phyloP scores from a whole-genome alignment of 1,139 yeast species.

The Blastobotrys proliferans region DNA sequence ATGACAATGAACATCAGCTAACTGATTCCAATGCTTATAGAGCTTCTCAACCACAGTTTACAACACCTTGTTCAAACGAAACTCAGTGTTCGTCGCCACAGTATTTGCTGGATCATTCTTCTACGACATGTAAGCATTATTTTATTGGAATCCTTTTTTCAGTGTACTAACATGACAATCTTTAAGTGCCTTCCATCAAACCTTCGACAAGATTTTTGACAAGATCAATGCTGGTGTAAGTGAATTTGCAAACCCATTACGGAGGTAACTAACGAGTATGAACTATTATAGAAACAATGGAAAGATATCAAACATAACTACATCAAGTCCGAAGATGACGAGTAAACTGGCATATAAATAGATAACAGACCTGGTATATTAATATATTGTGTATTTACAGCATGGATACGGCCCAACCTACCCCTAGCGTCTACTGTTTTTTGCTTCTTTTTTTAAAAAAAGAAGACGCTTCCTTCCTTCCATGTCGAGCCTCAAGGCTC shows the following conservation, averaged over 20 bases:
- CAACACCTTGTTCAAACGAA: conserved; percentile 84
- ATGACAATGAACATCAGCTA: not conserved
- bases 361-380: no score
- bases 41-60: conserved; percentile 52
- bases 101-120: conserved; percentile 83
- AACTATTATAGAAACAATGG: conserved; percentile 78
- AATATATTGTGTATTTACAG: no score
- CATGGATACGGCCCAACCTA: no score
- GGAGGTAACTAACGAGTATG: conserved; percentile 13
- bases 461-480: no score
- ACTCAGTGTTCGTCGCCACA: conserved; percentile 84
- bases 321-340: conserved; percentile 35
- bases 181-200: conserved; percentile 60
- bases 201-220: conserved; percentile 79
- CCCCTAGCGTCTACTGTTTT: no score
- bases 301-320: conserved; percentile 75
- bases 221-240: conserved; percentile 74
- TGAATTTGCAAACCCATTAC: conserved; percentile 5
- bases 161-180: not conserved
- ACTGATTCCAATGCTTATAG: conserved; percentile 18
- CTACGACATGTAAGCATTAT: conserved; percentile 79
- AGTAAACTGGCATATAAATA: no score
- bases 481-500: no score
- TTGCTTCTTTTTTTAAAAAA: no score
- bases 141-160: no score